Evolutionary conservation across 1,284 basidiomycete genomes (phyloP).

Genomic region (Microbotryum silenes-acaulis): DNA sequence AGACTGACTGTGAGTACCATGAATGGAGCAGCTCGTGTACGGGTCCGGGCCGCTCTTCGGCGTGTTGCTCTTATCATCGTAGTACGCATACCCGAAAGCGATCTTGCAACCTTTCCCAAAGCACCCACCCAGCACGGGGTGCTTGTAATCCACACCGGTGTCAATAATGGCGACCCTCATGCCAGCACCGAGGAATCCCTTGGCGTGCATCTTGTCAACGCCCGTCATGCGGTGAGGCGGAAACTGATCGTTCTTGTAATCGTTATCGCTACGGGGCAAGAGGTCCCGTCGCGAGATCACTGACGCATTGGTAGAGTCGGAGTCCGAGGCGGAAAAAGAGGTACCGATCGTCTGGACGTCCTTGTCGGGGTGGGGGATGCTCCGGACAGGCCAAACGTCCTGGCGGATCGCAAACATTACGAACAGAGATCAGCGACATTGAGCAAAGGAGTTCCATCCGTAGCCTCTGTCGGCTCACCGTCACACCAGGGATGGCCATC

Average conservation of each 20-base stretch:
- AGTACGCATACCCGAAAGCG: slow-evolving; percentile 50
- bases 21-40: slow-evolving; percentile 34
- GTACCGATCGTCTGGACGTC: neutral
- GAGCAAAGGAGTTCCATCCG: too few species aligned
- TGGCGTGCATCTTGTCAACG: slow-evolving; percentile 46
- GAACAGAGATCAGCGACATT: too few species aligned
- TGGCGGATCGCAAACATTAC: neutral
- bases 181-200: slow-evolving; percentile 16
- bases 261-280: slow-evolving; percentile 41
- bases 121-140: slow-evolving; percentile 54
- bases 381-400: slow-evolving; percentile 3
- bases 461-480: too few species aligned
- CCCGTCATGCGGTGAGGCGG: slow-evolving; percentile 52
- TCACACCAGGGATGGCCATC: too few species aligned
- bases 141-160: slow-evolving; percentile 37
- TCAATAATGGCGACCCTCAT: slow-evolving; percentile 26
- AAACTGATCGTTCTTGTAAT: slow-evolving; percentile 41
- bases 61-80: slow-evolving; percentile 17
- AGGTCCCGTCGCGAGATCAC: slow-evolving; percentile 47
- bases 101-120: slow-evolving; percentile 57
- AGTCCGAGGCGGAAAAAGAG: neutral
- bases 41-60: slow-evolving; percentile 26
- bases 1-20: slow-evolving; percentile 8
- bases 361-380: neutral
- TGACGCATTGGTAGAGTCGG: neutral